Base-by-base conservation (phyloP, 179 eudicot genomes). In the Silene coronaria region DNA sequence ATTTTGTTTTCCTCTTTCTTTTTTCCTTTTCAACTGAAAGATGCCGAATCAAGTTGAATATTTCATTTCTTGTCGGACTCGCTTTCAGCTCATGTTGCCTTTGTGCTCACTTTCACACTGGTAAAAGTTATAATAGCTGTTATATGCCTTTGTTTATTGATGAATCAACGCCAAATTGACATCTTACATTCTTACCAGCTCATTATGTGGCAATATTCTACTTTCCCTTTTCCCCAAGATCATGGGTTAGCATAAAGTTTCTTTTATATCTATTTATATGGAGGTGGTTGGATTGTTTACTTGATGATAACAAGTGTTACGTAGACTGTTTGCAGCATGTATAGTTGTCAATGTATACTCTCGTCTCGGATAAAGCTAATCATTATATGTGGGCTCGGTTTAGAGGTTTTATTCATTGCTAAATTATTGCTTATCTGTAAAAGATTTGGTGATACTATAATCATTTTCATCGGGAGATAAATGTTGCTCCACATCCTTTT, bases 11-110 rank as follows among this genome's bases (percentile, higher is more conserved):
- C 34, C 70, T 70, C 55, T 66, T 64, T 34, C 70, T 70, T 63
- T 66, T 64, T 34, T 62, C n/a, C 65, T 75, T 64, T 34, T 69
- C 61, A 72, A 82, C 61, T 73, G 77, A 79, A 79, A 76, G 85
- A 79, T 74, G 71, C 72, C 30, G 74, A 82, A 79, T 78, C 85
- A 72, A 67, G 76, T 82, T 67, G 72, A 82, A 79, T 72, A 68
- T 72, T 69, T 72, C 68, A 72, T 63, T 76, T 71, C 72, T 75
- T 75, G 79, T 78, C 70, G 82, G 77, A 14, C 64, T 79, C 75
- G 67, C 76, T 71, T 79, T 82, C 72, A 67, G 73, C 75, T 46
- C 61, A 82, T 79, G 76, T 67, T 72, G 67, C 72, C 67, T 64
- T 27, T 51, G 14, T 42, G 26, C 45, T 75, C 74, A 26, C 24